phyloP scores from a whole-genome alignment of 352 stramenopile species.

The Pythium pectinolyticum region DNA sequence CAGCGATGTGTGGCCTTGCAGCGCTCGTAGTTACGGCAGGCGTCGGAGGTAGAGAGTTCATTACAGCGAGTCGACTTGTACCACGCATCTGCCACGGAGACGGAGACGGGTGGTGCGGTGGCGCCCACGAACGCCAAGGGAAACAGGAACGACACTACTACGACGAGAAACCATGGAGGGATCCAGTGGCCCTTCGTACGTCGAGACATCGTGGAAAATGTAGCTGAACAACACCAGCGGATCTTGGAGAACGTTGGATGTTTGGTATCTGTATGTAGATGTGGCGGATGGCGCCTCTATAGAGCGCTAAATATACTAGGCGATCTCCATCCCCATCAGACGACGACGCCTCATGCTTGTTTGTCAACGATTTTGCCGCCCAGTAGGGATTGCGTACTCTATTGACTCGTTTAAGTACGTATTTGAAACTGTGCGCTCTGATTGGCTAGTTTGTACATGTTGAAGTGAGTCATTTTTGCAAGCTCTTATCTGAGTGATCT shows the following conservation, averaged over 20 bases:
- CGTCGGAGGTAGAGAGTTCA: conserved; percentile 37
- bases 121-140: not conserved
- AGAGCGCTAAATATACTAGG: conserved; percentile 1
- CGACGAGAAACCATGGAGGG: not conserved
- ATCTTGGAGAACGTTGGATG: too few relatives aligned
- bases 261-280: not conserved
- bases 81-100: conserved; percentile 45
- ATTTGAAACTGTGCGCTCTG: too few relatives aligned
- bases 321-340: not conserved
- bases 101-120: not conserved
- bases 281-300: not conserved
- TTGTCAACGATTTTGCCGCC: too few relatives aligned
- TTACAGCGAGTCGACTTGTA: conserved; percentile 64
- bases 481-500: too few relatives aligned
- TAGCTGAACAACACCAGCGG: too few relatives aligned
- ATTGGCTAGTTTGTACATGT: too few relatives aligned
- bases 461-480: too few relatives aligned
- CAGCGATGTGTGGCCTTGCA: conserved; percentile 95
- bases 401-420: too few relatives aligned
- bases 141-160: not conserved
- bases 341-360: too few relatives aligned
- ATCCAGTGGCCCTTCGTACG: too few relatives aligned
- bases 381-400: too few relatives aligned
- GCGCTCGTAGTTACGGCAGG: conserved; percentile 84
- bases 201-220: not conserved